Evolutionary conservation across 371 early-diverging fungal genomes (phyloP), one percentile per base, ranked within the genome.

Genomic region (Dipsacomyces acuminosporus): DNA sequence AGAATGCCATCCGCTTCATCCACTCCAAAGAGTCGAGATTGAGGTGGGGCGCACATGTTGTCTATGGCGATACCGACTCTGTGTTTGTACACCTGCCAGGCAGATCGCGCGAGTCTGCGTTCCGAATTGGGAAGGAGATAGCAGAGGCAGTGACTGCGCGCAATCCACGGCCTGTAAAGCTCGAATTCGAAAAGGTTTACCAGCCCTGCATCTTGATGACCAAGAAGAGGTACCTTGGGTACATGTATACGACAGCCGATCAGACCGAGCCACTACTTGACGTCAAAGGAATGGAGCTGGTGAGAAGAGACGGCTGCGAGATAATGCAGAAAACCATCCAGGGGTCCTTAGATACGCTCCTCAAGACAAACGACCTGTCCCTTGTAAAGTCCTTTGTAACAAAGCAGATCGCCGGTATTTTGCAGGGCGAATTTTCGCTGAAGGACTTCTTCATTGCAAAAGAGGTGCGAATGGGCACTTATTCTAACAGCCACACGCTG

Each of bases 231-330:
- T 95, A 95, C 56, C 89, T 87, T 9, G 96, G 96, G 0, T 86
- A 82, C 73, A 89, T 84, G 64, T 91, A 78, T 56, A 89, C 89
- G 62, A 61, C 64, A 2, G 64, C 62, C 0, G 64, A 67, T 2
- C 81, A 88, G 36, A 59, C 49, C 1, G 79, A 80, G 51, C 90
- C 91, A 0, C 76, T 67, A 2, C 88, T 92, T 77, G 96, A 95
- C 59, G 92, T 87, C n/a, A 95, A 95, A 65, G 96, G 96, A 0
- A 92, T 92, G 36, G 96, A 94, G 69, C 92, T 91, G 3, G 90
- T 95, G 7, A 76, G 94, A 22, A 76, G 96, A 2, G 94, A 93
- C 66, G 88, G 89, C 14, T 89, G 89, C 44, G 76, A 80, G 2
- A 87, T 84, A 0, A 84, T 85, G 4, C 85, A 82, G 51, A 89